These are phyloP conservation scores for Fusarium sp. DNA, from an alignment of 2,329 filamentous ascomycete genomes.

Conservation along the genomic window DNA sequence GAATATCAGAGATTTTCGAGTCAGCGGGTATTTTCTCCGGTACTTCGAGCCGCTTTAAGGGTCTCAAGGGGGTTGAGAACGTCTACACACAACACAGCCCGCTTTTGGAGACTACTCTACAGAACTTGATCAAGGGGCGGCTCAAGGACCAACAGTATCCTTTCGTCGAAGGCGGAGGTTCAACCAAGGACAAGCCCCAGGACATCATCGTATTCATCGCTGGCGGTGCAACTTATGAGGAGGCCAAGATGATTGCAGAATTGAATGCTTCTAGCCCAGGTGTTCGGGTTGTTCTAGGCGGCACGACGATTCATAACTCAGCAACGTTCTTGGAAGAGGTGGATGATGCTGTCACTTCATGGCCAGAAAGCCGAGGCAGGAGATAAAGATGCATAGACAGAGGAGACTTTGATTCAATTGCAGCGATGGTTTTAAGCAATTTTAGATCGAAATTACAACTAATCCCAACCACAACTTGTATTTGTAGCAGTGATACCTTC, in stretches of 20 bases:
- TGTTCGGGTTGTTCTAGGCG: slow-evolving; percentile 88
- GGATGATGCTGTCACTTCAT: slow-evolving; percentile 86
- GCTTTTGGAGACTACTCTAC: slow-evolving; percentile 86
- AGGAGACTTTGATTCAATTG: slow-evolving; percentile 8
- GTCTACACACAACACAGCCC: slow-evolving; percentile 99
- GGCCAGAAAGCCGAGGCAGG: slow-evolving; percentile 76
- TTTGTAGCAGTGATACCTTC: background rate
- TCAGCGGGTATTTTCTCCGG: slow-evolving; percentile 91
- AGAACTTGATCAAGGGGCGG: slow-evolving; percentile 93
- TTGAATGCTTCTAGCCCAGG: slow-evolving; percentile 93
- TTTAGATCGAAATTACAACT: slow-evolving; percentile 3
- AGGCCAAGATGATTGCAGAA: slow-evolving; percentile 95
- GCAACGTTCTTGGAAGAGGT: slow-evolving; percentile 91
- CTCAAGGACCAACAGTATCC: slow-evolving; percentile 91
- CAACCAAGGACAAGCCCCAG: slow-evolving; percentile 94
- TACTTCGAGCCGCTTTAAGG: slow-evolving; percentile 89
- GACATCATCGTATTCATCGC: slow-evolving; percentile 96
- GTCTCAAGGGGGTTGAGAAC: slow-evolving; percentile 97
- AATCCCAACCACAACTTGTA: background rate
- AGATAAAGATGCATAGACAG: slow-evolving; percentile 32
- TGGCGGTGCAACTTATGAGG: slow-evolving; percentile 94
- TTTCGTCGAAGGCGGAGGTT: slow-evolving; percentile 89
- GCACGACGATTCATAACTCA: slow-evolving; percentile 91
- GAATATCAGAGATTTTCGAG: slow-evolving; percentile 93
- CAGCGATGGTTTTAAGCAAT: slow-evolving; percentile 18